Percentiles rank a stretch among this genome's conserved stretches.
Conservation (phyloP, 2,329 filamentous ascomycete genomes). For the Penicillium sp. region DNA sequence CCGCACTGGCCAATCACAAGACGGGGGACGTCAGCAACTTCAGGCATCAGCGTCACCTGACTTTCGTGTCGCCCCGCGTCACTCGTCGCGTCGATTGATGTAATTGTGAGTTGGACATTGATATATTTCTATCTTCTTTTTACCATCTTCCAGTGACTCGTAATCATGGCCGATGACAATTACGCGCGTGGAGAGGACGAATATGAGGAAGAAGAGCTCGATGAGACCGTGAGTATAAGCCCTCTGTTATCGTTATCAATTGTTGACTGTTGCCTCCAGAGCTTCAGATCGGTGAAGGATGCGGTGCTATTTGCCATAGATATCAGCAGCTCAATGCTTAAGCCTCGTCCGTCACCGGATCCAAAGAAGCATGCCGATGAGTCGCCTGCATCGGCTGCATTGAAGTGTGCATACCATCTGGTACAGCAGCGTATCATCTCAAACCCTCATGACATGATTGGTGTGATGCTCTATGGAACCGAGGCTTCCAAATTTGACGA, state of each 20-base stretch:
- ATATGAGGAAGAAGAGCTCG: conserved; percentile 50
- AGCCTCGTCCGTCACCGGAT: conserved; percentile 61
- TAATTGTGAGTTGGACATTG: conserved; percentile 13
- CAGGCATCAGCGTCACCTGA: conserved; percentile 33
- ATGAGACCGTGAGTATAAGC: conserved; percentile 43
- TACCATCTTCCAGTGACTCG: not conserved
- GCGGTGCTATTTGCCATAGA: conserved; percentile 97
- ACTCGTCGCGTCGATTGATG: conserved; percentile 17
- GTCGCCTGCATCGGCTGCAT: conserved; percentile 76
- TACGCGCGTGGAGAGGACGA: conserved; percentile 42
- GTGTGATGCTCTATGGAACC: conserved; percentile 88
- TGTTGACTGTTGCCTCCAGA: conserved; percentile 50
- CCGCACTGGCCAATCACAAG: conserved; percentile 32
- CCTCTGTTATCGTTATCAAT: conserved; percentile 1
- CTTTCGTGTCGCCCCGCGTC: conserved; percentile 37
- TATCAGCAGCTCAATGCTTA: conserved; percentile 84
- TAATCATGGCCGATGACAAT: conserved; percentile 41
- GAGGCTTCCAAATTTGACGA: conserved; percentile 78
- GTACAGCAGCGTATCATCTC: conserved; percentile 99
- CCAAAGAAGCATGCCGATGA: conserved; percentile 78
- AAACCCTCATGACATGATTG: conserved; percentile 96
- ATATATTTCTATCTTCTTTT: not conserved
- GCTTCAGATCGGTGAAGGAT: conserved; percentile 91
- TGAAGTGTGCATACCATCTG: conserved; percentile 91
- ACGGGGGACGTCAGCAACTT: conserved; percentile 30